Evolutionary conservation across 257 asterid genomes (phyloP).

Genomic region (Rauvolfia tetraphylla): DNA sequence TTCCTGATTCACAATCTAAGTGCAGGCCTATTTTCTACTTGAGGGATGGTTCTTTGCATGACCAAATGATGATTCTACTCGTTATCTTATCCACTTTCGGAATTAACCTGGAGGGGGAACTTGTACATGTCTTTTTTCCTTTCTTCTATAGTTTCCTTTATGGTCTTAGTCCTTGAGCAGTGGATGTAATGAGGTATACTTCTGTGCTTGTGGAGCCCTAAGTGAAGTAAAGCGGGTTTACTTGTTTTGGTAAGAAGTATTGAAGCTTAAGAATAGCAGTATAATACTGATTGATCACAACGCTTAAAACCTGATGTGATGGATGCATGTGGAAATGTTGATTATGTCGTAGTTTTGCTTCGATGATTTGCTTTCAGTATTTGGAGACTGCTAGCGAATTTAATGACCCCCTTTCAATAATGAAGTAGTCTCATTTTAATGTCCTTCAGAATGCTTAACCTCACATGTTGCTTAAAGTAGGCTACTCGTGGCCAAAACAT

Average conservation of each 20-base stretch:
- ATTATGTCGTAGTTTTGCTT: constrained; percentile 10
- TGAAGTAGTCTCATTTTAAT: background rate
- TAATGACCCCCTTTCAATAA: background rate
- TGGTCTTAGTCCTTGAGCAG: background rate
- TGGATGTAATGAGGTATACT: background rate
- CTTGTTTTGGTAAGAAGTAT: background rate
- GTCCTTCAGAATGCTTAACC: background rate
- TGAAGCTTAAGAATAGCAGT: background rate
- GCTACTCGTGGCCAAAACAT: background rate
- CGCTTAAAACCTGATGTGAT: constrained; percentile 11
- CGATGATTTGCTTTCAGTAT: constrained; percentile 6
- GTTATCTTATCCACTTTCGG: background rate
- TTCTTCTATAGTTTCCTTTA: background rate
- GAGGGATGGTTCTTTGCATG: background rate
- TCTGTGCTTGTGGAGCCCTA: background rate
- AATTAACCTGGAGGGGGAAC: background rate
- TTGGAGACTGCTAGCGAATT: background rate
- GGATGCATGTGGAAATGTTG: constrained; percentile 5
- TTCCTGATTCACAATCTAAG: constrained; percentile 2
- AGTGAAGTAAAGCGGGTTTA: background rate
- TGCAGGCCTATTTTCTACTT: constrained; percentile 1
- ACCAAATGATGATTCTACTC: background rate
- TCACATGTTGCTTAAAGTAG: background rate
- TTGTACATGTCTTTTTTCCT: background rate
- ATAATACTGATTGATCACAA: background rate